Conservation (phyloP, 1,284 basidiomycete species). For the Fistulinella cinereoalba region DNA sequence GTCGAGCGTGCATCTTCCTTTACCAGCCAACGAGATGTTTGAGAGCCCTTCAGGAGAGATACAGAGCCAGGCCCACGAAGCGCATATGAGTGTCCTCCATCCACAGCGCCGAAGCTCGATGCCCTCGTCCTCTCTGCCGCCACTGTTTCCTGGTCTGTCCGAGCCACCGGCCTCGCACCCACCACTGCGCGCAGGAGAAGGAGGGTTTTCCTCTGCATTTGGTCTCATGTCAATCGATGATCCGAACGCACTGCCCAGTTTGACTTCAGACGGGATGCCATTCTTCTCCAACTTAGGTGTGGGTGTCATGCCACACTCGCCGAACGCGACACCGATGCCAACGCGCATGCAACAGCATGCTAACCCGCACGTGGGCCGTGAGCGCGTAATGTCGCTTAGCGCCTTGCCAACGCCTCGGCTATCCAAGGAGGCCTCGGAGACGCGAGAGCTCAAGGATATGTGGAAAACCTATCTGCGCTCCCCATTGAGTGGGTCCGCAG, state of each 20-base stretch:
- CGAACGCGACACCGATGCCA: conserved; percentile 49
- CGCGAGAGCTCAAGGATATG: conserved; percentile 61
- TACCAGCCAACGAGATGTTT: conserved; percentile 26
- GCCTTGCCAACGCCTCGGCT: conserved; percentile 24
- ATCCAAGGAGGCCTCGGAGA: conserved; percentile 44
- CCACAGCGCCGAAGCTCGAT: conserved; percentile 21
- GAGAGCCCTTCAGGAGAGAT: conserved; percentile 18
- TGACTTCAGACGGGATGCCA: conserved; percentile 52
- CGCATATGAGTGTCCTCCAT: conserved; percentile 13
- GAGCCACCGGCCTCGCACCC: conserved; percentile 5
- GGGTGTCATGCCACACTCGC: conserved; percentile 34
- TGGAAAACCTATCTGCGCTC: conserved; percentile 76
- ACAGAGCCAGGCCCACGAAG: no score
- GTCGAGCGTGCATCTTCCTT: conserved; percentile 42
- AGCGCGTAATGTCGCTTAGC: conserved; percentile 25
- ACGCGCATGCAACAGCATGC: conserved; percentile 20
- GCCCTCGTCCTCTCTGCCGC: conserved; percentile 16
- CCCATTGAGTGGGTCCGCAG: conserved; percentile 45
- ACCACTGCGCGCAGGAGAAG: conserved; percentile 2
- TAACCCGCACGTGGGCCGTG: conserved; percentile 18
- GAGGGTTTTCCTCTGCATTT: conserved; percentile 61
- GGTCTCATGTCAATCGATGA: conserved; percentile 72
- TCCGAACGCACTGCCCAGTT: conserved; percentile 57
- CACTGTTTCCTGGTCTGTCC: conserved; percentile 3
- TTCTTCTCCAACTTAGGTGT: conserved; percentile 52